Evolutionary conservation across 345 rosid species (phyloP), one percentile per base, ranked within the genome.

Genomic region (Atalantia buxifolia): DNA sequence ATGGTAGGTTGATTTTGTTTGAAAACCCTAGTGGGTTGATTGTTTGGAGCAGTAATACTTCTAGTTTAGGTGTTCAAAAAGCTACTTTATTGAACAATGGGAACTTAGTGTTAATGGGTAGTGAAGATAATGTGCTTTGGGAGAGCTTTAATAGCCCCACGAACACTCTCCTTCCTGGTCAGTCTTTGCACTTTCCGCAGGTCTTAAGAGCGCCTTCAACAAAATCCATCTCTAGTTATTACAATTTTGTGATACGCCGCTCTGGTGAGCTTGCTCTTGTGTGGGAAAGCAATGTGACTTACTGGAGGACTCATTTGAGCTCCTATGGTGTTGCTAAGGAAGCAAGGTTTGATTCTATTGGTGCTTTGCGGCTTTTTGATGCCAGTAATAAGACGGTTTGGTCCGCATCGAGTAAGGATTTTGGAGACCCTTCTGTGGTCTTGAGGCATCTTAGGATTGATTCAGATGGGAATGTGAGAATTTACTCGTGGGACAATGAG

Each of bases 281-380:
- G 72, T 83, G 86, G 86, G 83, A 83, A 81, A 76, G 66, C 79
- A 85, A 78, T 81, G 88, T 83, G 61, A 83, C 88, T 1, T 85
- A 83, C 40, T 85, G 84, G 88, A 81, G 78, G 72, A 72, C 74
- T 66, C 84, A 56, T 72, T 72, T 78, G 80, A 76, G 82, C 67
- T 77, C 81, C 50, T 31, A 27, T 78, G 81, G 55, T 28, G 66
- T 56, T 70, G 36, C 77, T 57, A 74, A 56, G 73, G 83, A 86
- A 79, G 84, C 81, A 50, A 77, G 81, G 35, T 81, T 83, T 76
- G 86, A 79, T 74, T 67, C 79, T 21, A 63, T 45, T 77, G 83
- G 86, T 70, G 33, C 73, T 77, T 69, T 85, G 56, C 60, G 73
- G 62, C 79, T 81, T 31, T n/a, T 85, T 28, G 83, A 77, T 77